Evolutionary conservation across 805 yeast genomes (phyloP), one percentile per base, ranked within the genome.

Genomic region (Wickerhamomyces chaumierensis): DNA sequence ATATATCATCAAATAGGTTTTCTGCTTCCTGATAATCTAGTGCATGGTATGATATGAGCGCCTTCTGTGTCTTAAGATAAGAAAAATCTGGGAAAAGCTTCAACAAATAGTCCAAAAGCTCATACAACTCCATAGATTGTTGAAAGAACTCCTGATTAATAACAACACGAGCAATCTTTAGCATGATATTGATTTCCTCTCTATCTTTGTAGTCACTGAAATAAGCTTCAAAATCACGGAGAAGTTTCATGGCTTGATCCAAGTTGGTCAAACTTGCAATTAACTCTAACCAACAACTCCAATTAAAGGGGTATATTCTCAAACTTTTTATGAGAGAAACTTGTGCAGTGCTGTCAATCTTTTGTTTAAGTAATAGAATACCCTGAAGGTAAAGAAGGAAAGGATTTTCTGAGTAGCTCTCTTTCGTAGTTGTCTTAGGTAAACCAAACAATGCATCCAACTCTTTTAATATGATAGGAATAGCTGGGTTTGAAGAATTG

Each of bases 281-380:
- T 31, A 92, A 63, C 53, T 90, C 96, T 41, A 71, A 68, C 96
- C 96, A 92, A 42, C 92, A 81, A 39, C 88, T 73, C 98, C 98
- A 92, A 56, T 90, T 90, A 56, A 69, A 82, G 0, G 96, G 95
- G 48, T 79, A 86, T 21, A 68, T 37, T 18, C 69, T 62, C 13
- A 90, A 53, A 1, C 96, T 80, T 35, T 66, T 67, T 23, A 76
- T 63, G 25, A 88, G 67, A 34, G 64, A 63, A 18, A 69, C 64
- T 41, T 79, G 76, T 0, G 96, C 96, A 28, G 63, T 55, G 2
- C 61, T 47, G n/a, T 60, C 59, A 45, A 80, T 76, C 36, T 77
- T 76, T 48, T 79, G 79, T 48, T 75, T 78, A 39, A 76, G 61
- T 35, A 78, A 62, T 2, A 83, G 63, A 14, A 81, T 55, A 1